phyloP scores from a whole-genome alignment of 2,329 filamentous ascomycete species.

The Teratosphaeria destructans region DNA sequence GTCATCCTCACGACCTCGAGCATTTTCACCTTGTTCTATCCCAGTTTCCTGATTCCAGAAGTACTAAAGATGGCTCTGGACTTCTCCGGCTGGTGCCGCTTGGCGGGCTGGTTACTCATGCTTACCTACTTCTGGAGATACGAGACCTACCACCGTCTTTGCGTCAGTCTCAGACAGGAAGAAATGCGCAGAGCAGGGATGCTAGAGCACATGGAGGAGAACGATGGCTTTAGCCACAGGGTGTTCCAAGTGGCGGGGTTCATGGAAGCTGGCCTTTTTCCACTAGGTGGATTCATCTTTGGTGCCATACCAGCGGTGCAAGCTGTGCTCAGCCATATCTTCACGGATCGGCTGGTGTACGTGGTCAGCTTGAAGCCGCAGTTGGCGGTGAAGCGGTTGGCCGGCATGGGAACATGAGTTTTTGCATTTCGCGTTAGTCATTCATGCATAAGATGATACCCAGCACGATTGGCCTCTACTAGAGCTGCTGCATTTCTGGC shows the following conservation, averaged over 20 bases:
- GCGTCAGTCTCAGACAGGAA: constrained; percentile 48
- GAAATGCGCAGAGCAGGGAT: constrained; percentile 59
- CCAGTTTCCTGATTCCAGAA: constrained; percentile 42
- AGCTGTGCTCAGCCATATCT: constrained; percentile 59
- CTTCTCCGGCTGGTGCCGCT: constrained; percentile 50
- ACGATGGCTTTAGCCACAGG: constrained; percentile 16
- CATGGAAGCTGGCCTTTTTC: constrained; percentile 59
- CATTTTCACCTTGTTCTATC: constrained; percentile 47
- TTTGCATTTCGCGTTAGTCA: neutral
- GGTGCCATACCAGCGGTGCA: constrained; percentile 58
- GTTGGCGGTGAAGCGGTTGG: constrained; percentile 2
- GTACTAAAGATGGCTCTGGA: constrained; percentile 50
- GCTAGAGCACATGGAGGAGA: constrained; percentile 46
- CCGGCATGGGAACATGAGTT: neutral
- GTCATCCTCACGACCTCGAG: constrained; percentile 54
- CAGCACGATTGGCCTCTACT: neutral
- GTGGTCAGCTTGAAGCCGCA: constrained; percentile 59
- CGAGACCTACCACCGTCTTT: constrained; percentile 55
- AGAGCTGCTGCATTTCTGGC: neutral
- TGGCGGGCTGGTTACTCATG: constrained; percentile 52
- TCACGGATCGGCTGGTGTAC: constrained; percentile 59
- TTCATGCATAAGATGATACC: neutral
- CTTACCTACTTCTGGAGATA: constrained; percentile 56
- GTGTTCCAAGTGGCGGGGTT: constrained; percentile 28
- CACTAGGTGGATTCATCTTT: constrained; percentile 57